A percentile compares a stretch with the other conserved stretches of the same genome.
phyloP scores from a whole-genome alignment of 768 basidiomycete genomes.

The Tremella fuciformis region DNA sequence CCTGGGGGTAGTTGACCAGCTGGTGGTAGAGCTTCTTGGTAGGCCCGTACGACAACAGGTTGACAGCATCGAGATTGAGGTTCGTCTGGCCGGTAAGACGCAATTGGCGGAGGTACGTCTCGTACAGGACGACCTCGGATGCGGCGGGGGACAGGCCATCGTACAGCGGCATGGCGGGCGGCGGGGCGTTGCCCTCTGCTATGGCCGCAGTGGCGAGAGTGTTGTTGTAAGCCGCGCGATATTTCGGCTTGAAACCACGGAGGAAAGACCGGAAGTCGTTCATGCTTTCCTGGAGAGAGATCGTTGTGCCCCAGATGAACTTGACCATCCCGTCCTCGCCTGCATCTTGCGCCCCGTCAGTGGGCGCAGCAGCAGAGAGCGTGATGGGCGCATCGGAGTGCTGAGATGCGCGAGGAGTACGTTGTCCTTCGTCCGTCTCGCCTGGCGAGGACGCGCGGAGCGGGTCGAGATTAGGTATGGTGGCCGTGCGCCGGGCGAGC shows the following conservation, averaged over 20 bases:
- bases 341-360: conserved; percentile 56
- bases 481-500: conserved; percentile 52
- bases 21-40: conserved; percentile 78
- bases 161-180: conserved; percentile 44
- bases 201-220: conserved; percentile 27
- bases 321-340: conserved; percentile 63
- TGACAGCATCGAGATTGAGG: conserved; percentile 83
- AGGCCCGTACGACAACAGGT: conserved; percentile 80
- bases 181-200: conserved; percentile 39
- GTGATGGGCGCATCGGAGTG: conserved; percentile 58
- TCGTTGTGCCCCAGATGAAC: conserved; percentile 97
- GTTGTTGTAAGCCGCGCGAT: conserved; percentile 67
- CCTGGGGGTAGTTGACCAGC: conserved; percentile 90
- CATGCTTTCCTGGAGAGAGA: conserved; percentile 88
- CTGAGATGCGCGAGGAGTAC: conserved; percentile 20
- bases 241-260: conserved; percentile 88
- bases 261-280: conserved; percentile 83
- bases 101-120: conserved; percentile 77
- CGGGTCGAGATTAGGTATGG: conserved; percentile 58
- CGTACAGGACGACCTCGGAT: conserved; percentile 60
- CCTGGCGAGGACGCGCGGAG: conserved; percentile 50
- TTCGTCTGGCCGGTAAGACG: conserved; percentile 88
- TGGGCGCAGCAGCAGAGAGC: conserved; percentile 57
- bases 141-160: conserved; percentile 42
- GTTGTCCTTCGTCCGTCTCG: conserved; percentile 17